Base-by-base conservation (phyloP, 305 asterid species). In the Fraxinus baroniana region DNA sequence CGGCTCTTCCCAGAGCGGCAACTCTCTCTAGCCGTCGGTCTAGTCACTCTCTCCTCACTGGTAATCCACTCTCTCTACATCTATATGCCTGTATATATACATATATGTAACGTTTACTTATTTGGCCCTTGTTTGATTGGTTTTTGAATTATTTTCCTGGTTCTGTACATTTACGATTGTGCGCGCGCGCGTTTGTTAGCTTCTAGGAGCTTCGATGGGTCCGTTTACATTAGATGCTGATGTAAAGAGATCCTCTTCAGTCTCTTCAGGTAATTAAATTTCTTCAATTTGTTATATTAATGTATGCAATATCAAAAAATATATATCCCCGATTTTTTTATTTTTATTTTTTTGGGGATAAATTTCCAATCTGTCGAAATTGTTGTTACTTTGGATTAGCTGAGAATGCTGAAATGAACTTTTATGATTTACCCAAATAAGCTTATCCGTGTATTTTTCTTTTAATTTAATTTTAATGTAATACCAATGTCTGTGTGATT, bases 151-250 rank as follows among this genome's bases (percentile, higher is more conserved):
- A 24, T 26, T 26, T 70, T 26, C 39, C 5, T 4, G 44, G 32
- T 4, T 15, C 18, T 74, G 7, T 74, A 17, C 12, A 15, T 17
- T 74, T 10, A 6, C 7, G 9, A 17, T 17, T n/a, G 20, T n/a
- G 1, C 1, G n/a, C 9, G 1, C 1, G n/a, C 9, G 62, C 20
- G 18, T 15, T 49, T 49, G 8, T 64, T 18, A 39, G 66, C 35
- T 37, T 62, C 41, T 76, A 5, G 35, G 78, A 41, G 64, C 0
- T 76, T 76, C 35, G 36, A 90, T 90, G 93, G 89, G 87, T 28
- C 89, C 92, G 13, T 7, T 90, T 72, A 81, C 89, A 5, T 76
- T 86, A 79, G 89, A 89, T 77, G 88, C 86, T 82, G 90, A 89
- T 82, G 78, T 79, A 24, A 89, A 82, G 82, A 90, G 73, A 81